Conservation (phyloP, 768 basidiomycete species). For the Lactifluus piperatus region DNA sequence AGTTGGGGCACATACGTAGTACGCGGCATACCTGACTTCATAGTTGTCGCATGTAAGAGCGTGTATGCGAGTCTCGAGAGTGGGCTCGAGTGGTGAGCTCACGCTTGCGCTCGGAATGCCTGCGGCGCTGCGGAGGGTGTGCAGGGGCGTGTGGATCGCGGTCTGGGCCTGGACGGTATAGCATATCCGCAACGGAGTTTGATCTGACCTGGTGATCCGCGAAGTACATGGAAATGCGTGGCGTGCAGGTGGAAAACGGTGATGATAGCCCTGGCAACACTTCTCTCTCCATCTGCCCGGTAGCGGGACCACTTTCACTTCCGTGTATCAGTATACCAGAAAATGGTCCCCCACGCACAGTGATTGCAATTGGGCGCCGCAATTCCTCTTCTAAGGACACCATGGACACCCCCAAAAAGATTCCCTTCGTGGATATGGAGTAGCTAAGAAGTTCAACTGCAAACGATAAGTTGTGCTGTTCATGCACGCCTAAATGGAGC, state of each 20-base stretch:
- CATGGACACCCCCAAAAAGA: conserved; percentile 23
- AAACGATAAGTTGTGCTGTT: conserved; percentile 85
- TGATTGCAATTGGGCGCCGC: conserved; percentile 39
- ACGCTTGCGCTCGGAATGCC: conserved; percentile 25
- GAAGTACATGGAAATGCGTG: conserved; percentile 16
- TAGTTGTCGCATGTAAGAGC: conserved; percentile 7
- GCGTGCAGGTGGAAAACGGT: conserved; percentile 49
- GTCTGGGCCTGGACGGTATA: conserved; percentile 27
- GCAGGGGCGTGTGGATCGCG: conserved; percentile 26
- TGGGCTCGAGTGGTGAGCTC: neutral
- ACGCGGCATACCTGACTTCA: neutral
- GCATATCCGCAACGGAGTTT: conserved; percentile 37
- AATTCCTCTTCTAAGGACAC: conserved; percentile 11
- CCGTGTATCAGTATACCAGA: conserved; percentile 13
- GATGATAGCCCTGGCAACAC: conserved; percentile 70
- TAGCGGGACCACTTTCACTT: conserved; percentile 6
- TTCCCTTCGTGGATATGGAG: conserved; percentile 43
- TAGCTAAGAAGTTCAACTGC: conserved; percentile 74
- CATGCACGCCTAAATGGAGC: conserved; percentile 54
- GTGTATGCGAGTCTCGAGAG: conserved; percentile 13
- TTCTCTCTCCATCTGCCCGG: conserved; percentile 29
- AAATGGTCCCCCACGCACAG: conserved; percentile 67
- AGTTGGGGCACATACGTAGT: conserved; percentile 18
- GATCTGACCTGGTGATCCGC: conserved; percentile 22
- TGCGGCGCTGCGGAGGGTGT: conserved; percentile 26